These are phyloP conservation scores for Russula earlei DNA, from an alignment of 768 basidiomycete genomes.

Conservation along the genomic window DNA sequence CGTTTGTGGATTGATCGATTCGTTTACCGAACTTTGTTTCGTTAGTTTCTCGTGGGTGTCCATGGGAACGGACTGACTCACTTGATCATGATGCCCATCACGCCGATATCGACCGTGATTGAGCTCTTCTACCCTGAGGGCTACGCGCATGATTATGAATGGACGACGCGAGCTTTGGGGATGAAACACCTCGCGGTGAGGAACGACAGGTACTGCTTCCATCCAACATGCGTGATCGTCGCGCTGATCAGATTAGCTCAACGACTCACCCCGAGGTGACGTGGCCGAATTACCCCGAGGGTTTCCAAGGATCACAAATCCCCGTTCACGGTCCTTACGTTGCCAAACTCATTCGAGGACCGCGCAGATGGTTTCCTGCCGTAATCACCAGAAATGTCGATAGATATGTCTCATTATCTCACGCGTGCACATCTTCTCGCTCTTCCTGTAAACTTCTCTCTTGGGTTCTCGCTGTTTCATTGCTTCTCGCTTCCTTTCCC, in stretches of 20 bases:
- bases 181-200: constrained; percentile 71
- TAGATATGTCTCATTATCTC: too few species aligned
- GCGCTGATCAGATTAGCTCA: constrained; percentile 20
- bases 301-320: constrained; percentile 74
- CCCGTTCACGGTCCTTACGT: constrained; percentile 61
- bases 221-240: neutral
- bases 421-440: too few species aligned
- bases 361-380: constrained; percentile 35
- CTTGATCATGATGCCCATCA: constrained; percentile 75
- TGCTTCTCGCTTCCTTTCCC: too few species aligned
- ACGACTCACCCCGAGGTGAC: constrained; percentile 40
- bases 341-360: constrained; percentile 63
- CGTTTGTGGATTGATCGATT: neutral
- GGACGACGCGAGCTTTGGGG: constrained; percentile 65
- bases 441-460: too few species aligned
- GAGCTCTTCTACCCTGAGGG: constrained; percentile 78
- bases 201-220: constrained; percentile 59
- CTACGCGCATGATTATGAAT: constrained; percentile 82
- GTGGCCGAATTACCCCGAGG: constrained; percentile 65
- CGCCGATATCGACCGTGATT: constrained; percentile 68
- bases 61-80: constrained; percentile 74
- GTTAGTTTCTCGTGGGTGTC: constrained; percentile 18
- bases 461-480: too few species aligned
- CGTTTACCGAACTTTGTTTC: neutral
- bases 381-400: too few species aligned